Base-by-base conservation (phyloP, 2,329 filamentous ascomycete species). In the Pseudogymnoascus sp. region DNA sequence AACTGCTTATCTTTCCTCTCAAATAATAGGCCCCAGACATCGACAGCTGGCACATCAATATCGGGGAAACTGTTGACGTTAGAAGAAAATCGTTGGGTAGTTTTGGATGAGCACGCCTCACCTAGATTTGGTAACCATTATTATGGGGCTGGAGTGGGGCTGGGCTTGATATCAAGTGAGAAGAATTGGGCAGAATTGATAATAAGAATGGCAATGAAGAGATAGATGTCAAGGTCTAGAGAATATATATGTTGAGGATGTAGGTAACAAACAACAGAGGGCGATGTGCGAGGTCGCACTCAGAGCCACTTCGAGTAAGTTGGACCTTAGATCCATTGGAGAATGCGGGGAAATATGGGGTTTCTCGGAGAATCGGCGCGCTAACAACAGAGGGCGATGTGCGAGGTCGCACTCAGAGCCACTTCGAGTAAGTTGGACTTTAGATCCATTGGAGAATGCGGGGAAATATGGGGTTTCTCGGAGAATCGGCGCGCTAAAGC, bases 11-110 rank as follows among this genome's bases (percentile, higher is more conserved):
- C 79, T 67, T 83, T 85, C 63, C 82, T 78, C 68, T 92, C 87
- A 70, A 96, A 92, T 52, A 95, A 77, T 63, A 92, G 86, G 0
- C 81, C 81, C 90, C 90, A 96, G 59, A 96, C 72, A 73, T 95
- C 91, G 62, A 87, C 76, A 68, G 88, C 77, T 0, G 92, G 92
- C 41, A 96, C 86, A 19, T 86, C 78, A 38, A 94, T 70, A 8
- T 80, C 74, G 1, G 84, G 80, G 71, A 86, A 91, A 78, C 62
- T 63, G 26, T 23, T 26, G 19, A 35, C 4, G 26, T 62, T 60
- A 60, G 37, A 33, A 21, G 14, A 45, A 35, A 19, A 31, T 29
- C 10, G 66, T 66, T 12, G 10, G 19, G 16, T 33, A 2, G 19
- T 19, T 52, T 55, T 55, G 26, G 33, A 43, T 12, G 33, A 26